phyloP scores from a whole-genome alignment of 2,329 filamentous ascomycete species.

The Pseudonectria foliicola region DNA sequence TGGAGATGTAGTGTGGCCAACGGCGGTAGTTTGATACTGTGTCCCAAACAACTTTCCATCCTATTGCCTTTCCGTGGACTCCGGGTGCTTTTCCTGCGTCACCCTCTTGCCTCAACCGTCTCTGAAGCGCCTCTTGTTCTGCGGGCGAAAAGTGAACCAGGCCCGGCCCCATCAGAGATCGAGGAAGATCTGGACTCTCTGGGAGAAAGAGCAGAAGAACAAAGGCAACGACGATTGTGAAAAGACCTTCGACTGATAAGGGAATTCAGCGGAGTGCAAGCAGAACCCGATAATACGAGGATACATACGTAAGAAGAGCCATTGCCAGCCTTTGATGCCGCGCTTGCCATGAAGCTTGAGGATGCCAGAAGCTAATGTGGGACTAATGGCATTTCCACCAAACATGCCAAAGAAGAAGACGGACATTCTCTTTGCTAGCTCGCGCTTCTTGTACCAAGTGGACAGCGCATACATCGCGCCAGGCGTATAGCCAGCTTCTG shows the following conservation, averaged over 20 bases:
- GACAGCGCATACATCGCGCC: slow-evolving; percentile 44
- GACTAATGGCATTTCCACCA: slow-evolving; percentile 41
- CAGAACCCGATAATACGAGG: too few species aligned
- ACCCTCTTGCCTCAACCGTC: slow-evolving; percentile 28
- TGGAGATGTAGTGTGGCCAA: slow-evolving; percentile 43
- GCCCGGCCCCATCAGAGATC: slow-evolving; percentile 31
- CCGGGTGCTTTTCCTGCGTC: slow-evolving; percentile 22
- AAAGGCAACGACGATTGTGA: slow-evolving; percentile 33
- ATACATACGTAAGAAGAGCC: slow-evolving; percentile 39
- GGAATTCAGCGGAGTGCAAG: neutral
- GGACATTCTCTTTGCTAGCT: slow-evolving; percentile 40
- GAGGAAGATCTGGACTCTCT: slow-evolving; percentile 33
- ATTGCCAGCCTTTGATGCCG: slow-evolving; percentile 41
- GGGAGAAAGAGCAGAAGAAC: slow-evolving; percentile 35
- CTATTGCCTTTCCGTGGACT: slow-evolving; percentile 29
- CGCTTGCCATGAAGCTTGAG: slow-evolving; percentile 34
- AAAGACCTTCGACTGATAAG: slow-evolving; percentile 35
- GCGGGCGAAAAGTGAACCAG: slow-evolving; percentile 29
- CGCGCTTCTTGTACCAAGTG: slow-evolving; percentile 41
- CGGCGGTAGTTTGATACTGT: slow-evolving; percentile 37
- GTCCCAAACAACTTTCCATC: slow-evolving; percentile 32
- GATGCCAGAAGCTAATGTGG: slow-evolving; percentile 41
- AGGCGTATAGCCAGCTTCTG: slow-evolving; percentile 46
- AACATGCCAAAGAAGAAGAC: slow-evolving; percentile 49
- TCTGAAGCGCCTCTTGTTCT: slow-evolving; percentile 28